These are phyloP conservation scores for Paramyrothecium roridum DNA, from an alignment of 2,329 filamentous ascomycete species.

Conservation along the genomic window DNA sequence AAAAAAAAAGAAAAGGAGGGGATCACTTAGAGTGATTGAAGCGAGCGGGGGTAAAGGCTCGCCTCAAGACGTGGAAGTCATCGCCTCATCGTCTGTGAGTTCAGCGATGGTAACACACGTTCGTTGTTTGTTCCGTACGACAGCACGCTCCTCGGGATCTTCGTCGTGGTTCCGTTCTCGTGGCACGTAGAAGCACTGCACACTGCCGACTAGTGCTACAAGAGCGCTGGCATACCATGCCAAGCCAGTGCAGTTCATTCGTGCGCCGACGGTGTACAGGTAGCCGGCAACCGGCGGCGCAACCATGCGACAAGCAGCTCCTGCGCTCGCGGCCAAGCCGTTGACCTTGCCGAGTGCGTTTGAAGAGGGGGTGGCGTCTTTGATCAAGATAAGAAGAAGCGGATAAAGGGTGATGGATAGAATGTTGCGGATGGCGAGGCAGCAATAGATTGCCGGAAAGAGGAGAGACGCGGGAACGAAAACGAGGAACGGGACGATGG, in stretches of 20 bases:
- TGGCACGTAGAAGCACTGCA: conserved; percentile 58
- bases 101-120: conserved; percentile 21
- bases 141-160: conserved; percentile 23
- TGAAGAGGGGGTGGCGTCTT: conserved; percentile 58
- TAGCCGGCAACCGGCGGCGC: conserved; percentile 63
- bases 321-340: conserved; percentile 62
- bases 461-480: conserved; percentile 49
- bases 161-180: conserved; percentile 20
- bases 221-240: conserved; percentile 62
- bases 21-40: neutral
- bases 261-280: conserved; percentile 58
- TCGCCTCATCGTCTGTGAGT: conserved; percentile 21
- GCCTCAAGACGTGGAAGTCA: neutral
- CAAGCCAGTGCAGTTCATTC: conserved; percentile 55
- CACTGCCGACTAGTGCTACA: conserved; percentile 52
- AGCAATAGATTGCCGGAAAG: conserved; percentile 56
- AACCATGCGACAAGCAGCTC: conserved; percentile 64
- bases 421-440: conserved; percentile 55
- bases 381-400: conserved; percentile 64
- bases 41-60: neutral
- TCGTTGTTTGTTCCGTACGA: conserved; percentile 11
- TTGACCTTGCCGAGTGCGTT: conserved; percentile 62
- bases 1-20: neutral
- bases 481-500: conserved; percentile 56
- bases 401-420: conserved; percentile 64